A percentile compares a stretch with the other conserved stretches of the same genome.
Conservation (phyloP, 495 filamentous ascomycete genomes). For the Evernia prunastri region DNA sequence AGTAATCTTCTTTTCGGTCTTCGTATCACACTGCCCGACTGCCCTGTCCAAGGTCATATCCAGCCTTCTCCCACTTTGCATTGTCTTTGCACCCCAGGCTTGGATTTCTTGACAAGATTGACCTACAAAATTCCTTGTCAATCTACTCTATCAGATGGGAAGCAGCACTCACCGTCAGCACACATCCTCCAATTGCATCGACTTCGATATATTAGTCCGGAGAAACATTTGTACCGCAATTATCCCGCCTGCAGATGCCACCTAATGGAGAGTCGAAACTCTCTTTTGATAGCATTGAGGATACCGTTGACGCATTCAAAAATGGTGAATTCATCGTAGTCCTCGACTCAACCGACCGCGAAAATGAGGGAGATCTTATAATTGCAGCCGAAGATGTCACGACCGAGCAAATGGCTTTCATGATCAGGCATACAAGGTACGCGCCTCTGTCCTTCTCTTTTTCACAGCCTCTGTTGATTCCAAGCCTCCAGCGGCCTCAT, state of each 20-base stretch:
- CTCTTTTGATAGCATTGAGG: conserved; percentile 78
- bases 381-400: conserved; percentile 85
- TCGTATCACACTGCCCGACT: neutral
- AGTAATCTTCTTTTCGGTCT: neutral
- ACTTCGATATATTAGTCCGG: neutral
- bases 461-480: neutral
- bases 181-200: neutral
- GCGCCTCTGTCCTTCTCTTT: conserved; percentile 1
- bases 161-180: neutral
- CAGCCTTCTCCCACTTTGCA: neutral
- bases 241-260: conserved; percentile 7
- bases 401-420: conserved; percentile 85
- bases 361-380: conserved; percentile 98
- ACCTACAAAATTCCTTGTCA: neutral
- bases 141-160: neutral
- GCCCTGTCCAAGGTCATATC: neutral
- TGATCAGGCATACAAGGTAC: conserved; percentile 74
- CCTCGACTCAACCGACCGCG: conserved; percentile 80
- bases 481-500: conserved; percentile 61
- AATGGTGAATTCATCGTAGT: conserved; percentile 93
- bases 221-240: neutral
- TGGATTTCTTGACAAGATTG: neutral
- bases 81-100: neutral
- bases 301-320: conserved; percentile 80
- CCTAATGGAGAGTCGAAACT: conserved; percentile 32